These are phyloP conservation scores for Peniophora sp. DNA, from an alignment of 1,284 basidiomycete species.

Conservation along the genomic window DNA sequence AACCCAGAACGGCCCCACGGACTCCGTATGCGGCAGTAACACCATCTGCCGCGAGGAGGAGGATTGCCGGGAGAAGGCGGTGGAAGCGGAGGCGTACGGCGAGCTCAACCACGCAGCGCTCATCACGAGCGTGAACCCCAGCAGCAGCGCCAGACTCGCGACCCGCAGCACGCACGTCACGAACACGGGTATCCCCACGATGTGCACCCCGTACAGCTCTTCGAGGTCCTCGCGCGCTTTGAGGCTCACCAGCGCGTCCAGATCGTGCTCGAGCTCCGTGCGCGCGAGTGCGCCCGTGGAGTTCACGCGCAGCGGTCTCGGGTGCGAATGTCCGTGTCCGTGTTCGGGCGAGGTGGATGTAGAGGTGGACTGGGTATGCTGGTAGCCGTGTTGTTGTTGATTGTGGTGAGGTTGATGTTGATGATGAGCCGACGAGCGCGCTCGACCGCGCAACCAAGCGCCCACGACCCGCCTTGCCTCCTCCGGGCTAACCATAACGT, in stretches of 20 bases:
- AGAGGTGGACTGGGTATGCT: slow-evolving; percentile 3
- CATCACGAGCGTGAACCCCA: slow-evolving; percentile 59
- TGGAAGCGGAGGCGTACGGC: slow-evolving; percentile 17
- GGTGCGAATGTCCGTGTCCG: slow-evolving; percentile 15
- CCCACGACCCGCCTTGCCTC: slow-evolving; percentile 27
- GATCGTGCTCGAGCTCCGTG: slow-evolving; percentile 46
- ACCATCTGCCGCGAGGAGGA: slow-evolving; percentile 10
- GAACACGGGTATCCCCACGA: slow-evolving; percentile 70
- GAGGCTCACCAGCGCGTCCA: slow-evolving; percentile 53
- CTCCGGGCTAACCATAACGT: slow-evolving; percentile 45
- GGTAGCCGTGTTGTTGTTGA: no score
- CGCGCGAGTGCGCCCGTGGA: slow-evolving; percentile 3
- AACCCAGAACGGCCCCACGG: slow-evolving; percentile 30
- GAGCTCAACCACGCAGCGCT: slow-evolving; percentile 53
- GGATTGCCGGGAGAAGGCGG: slow-evolving; percentile 5
- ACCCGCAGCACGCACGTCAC: slow-evolving; percentile 66
- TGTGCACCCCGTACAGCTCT: slow-evolving; percentile 63
- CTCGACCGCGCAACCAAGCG: neutral
- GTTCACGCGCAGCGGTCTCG: neutral
- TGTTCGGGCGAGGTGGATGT: slow-evolving; percentile 11
- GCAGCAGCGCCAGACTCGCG: slow-evolving; percentile 58
- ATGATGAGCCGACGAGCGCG: neutral
- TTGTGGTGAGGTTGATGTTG: no score
- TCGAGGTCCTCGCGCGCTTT: slow-evolving; percentile 67
- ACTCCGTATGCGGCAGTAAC: slow-evolving; percentile 4